Percentiles rank a stretch among this genome's conserved stretches.
Evolutionary conservation across 73 alveolate species (phyloP).

Genomic region (Stentor roeselii): DNA sequence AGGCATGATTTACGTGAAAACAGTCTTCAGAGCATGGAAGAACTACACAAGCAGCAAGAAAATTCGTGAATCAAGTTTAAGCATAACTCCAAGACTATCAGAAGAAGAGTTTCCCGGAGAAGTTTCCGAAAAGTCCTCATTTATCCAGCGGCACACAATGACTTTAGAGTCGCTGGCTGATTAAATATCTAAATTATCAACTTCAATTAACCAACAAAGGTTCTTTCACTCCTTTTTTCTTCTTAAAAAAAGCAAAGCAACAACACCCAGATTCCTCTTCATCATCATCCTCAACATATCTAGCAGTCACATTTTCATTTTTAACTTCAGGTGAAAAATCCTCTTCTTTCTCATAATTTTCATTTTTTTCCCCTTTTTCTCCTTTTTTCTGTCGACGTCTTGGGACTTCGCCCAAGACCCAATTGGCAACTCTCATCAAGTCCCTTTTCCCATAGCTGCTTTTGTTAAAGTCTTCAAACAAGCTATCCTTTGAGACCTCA

Average conservation of each 20-base stretch:
- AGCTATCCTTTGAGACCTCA: neutral
- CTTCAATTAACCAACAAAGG: too few relatives aligned
- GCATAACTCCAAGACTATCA: conserved; percentile 14
- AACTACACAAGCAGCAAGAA: neutral
- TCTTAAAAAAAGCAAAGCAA: neutral
- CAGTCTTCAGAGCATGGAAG: conserved; percentile 2
- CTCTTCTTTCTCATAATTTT: neutral
- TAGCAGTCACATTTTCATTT: neutral
- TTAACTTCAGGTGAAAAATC: neutral
- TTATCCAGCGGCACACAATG: too few relatives aligned
- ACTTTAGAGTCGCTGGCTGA: too few relatives aligned
- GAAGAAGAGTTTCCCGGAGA: conserved; percentile 23
- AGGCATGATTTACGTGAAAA: neutral
- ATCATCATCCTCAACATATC: neutral
- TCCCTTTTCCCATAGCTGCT: neutral
- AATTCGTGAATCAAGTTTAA: conserved; percentile 3
- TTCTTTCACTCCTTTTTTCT: too few relatives aligned
- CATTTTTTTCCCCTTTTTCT: neutral
- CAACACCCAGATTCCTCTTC: neutral
- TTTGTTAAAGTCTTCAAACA: conserved; percentile 9
- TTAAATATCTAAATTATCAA: too few relatives aligned
- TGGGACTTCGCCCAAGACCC: neutral
- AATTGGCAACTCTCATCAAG: conserved; percentile 9
- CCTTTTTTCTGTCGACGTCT: neutral
- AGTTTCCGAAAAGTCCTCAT: neutral